Evolutionary conservation across 345 rosid species (phyloP).

Genomic region (Eucalyptus pauciflora): DNA sequence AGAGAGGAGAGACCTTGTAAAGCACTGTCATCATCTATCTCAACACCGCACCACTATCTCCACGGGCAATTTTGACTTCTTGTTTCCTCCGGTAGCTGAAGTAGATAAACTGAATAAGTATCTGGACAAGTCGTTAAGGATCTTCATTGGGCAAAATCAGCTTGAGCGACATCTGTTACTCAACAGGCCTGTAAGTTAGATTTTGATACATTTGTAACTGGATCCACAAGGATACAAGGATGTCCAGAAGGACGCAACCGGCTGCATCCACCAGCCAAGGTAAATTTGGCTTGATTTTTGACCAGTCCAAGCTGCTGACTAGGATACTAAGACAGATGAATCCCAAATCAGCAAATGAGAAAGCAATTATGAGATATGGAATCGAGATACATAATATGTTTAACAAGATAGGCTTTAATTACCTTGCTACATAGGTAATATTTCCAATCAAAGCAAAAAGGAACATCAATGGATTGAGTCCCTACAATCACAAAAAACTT

Average conservation of each 20-base stretch:
- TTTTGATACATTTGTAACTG: neutral
- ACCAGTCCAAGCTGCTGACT: conserved; percentile 54
- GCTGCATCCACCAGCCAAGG: conserved; percentile 90
- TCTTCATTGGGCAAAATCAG: neutral
- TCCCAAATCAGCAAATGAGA: neutral
- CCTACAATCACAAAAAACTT: conserved; percentile 21
- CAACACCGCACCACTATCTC: neutral
- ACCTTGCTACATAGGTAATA: conserved; percentile 77
- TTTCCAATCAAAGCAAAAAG: conserved; percentile 75
- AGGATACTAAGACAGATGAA: conserved; percentile 35
- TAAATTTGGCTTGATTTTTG: conserved; percentile 49
- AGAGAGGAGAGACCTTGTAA: neutral
- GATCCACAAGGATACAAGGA: conserved; percentile 42
- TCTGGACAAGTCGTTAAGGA: conserved; percentile 37
- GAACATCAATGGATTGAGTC: conserved; percentile 83
- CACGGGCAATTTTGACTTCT: neutral
- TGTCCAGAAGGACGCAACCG: conserved; percentile 73
- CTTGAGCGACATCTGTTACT: neutral
- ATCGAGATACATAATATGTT: too few species aligned
- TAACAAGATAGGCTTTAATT: neutral
- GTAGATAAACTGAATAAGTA: conserved; percentile 57
- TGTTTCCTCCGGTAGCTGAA: conserved; percentile 17
- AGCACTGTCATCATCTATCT: neutral
- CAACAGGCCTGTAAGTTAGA: neutral
- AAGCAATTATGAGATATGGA: neutral